Evolutionary conservation across 495 filamentous ascomycete genomes (phyloP).

Genomic region (Penicillium daleae): DNA sequence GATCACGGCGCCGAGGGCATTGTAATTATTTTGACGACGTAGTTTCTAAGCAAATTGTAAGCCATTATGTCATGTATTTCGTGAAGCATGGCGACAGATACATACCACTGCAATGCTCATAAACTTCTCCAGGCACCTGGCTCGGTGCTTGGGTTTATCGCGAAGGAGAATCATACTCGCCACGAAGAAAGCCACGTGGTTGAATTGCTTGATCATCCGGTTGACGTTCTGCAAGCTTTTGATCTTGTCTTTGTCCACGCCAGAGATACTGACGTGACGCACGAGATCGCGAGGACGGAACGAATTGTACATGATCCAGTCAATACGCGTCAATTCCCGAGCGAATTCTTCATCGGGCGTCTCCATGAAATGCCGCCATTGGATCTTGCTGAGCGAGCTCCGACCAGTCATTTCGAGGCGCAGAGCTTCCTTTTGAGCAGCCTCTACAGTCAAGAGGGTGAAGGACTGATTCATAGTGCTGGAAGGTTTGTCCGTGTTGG

Average conservation of each 20-base stretch:
- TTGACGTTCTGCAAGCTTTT: slow-evolving; percentile 84
- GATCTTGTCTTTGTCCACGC: slow-evolving; percentile 72
- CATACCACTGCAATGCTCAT: slow-evolving; percentile 75
- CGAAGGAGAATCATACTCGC: slow-evolving; percentile 89
- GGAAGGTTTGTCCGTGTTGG: slow-evolving; percentile 44
- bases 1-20: slow-evolving; percentile 87
- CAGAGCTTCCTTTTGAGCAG: slow-evolving; percentile 73
- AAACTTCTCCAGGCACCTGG: slow-evolving; percentile 87
- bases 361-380: slow-evolving; percentile 84
- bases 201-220: slow-evolving; percentile 94
- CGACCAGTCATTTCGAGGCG: slow-evolving; percentile 64
- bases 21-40: slow-evolving; percentile 94
- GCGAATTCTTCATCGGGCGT: slow-evolving; percentile 81
- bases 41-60: slow-evolving; percentile 58
- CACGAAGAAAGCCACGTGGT: slow-evolving; percentile 90
- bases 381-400: slow-evolving; percentile 69
- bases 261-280: slow-evolving; percentile 79
- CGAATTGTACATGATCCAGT: slow-evolving; percentile 97
- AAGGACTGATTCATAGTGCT: slow-evolving; percentile 49
- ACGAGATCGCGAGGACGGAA: slow-evolving; percentile 94
- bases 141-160: slow-evolving; percentile 95
- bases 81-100: background rate
- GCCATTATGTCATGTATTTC: background rate
- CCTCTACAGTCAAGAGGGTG: slow-evolving; percentile 62
- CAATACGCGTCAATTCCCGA: slow-evolving; percentile 88